A percentile compares a stretch with the other conserved stretches of the same genome.
phyloP scores from a whole-genome alignment of 2,329 filamentous ascomycete genomes.

The Colletotrichum kahawae region DNA sequence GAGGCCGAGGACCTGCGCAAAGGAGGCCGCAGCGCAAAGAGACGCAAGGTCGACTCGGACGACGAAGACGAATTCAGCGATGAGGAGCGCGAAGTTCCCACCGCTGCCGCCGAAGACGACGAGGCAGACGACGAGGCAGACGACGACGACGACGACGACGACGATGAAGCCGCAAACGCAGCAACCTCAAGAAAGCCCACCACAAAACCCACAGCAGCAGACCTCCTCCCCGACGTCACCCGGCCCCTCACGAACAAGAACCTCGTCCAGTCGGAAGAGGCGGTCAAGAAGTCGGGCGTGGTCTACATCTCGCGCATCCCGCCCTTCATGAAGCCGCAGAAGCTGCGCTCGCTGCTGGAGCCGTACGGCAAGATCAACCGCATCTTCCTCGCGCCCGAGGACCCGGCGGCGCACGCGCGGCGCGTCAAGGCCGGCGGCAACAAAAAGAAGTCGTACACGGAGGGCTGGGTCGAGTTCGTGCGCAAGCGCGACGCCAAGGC shows the following conservation, averaged over 20 bases:
- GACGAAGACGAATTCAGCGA: constrained; percentile 43
- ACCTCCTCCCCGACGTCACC: constrained; percentile 52
- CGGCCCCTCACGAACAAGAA: constrained; percentile 70
- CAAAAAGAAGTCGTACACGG: constrained; percentile 81
- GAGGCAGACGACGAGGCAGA: constrained; percentile 24
- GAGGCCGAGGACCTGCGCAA: constrained; percentile 71
- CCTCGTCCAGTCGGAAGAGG: constrained; percentile 66
- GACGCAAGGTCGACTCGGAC: constrained; percentile 62
- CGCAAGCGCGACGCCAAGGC: constrained; percentile 78
- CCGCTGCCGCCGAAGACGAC: constrained; percentile 32
- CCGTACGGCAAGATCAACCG: constrained; percentile 79
- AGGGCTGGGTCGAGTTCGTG: constrained; percentile 87
- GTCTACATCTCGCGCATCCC: constrained; percentile 85
- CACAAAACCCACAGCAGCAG: neutral
- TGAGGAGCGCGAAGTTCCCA: constrained; percentile 32
- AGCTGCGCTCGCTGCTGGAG: constrained; percentile 75
- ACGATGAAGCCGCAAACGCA: constrained; percentile 25
- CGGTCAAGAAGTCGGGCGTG: constrained; percentile 76
- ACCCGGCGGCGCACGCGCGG: constrained; percentile 67
- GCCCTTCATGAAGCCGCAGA: constrained; percentile 86
- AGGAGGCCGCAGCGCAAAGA: constrained; percentile 66
- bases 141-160: constrained; percentile 34
- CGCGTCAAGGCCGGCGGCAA: constrained; percentile 78
- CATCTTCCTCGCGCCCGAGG: constrained; percentile 81
- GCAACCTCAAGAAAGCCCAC: constrained; percentile 27